These are phyloP conservation scores for Lipomyces chichibuensis DNA, from an alignment of 805 yeast species.

Conservation along the genomic window DNA sequence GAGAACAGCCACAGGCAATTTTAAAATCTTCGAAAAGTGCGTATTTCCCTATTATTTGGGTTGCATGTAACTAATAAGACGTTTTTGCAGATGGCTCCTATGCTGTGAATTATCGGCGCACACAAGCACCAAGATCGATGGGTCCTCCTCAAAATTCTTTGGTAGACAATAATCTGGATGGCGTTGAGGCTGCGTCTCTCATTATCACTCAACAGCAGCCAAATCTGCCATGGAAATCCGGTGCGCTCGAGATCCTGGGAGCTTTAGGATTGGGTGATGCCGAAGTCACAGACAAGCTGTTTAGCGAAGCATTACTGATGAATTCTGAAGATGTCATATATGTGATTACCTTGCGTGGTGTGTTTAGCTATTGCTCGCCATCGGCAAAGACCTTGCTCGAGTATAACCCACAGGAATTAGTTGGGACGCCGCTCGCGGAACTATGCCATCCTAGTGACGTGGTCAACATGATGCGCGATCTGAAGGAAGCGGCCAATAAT, in stretches of 20 bases:
- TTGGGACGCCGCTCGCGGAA: constrained; percentile 11
- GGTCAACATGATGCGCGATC: constrained; percentile 21
- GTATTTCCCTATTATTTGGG: not conserved
- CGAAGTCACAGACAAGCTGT: constrained; percentile 17
- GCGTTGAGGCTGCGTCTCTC: not conserved
- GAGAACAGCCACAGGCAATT: constrained; percentile 18
- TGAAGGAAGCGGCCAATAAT: constrained; percentile 12
- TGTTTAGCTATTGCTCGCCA: constrained; percentile 21
- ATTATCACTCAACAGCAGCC: constrained; percentile 1
- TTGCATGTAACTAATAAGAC: not conserved
- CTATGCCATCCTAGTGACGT: constrained; percentile 26
- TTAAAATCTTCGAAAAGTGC: constrained; percentile 14
- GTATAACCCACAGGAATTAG: constrained; percentile 23
- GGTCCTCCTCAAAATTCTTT: constrained; percentile 1
- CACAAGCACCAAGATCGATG: constrained; percentile 14
- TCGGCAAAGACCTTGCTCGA: constrained; percentile 17
- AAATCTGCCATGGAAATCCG: constrained; percentile 4
- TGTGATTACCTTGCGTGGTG: constrained; percentile 24
- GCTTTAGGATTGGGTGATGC: constrained; percentile 14
- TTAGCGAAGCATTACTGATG: constrained; percentile 15
- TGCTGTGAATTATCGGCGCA: constrained; percentile 17
- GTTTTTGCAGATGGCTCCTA: constrained; percentile 7
- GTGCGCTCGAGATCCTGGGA: constrained; percentile 12
- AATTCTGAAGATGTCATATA: constrained; percentile 21
- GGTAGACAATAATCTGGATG: not conserved